Base-by-base conservation (phyloP, 169 alveolate species). In the Theileria parva region DNA sequence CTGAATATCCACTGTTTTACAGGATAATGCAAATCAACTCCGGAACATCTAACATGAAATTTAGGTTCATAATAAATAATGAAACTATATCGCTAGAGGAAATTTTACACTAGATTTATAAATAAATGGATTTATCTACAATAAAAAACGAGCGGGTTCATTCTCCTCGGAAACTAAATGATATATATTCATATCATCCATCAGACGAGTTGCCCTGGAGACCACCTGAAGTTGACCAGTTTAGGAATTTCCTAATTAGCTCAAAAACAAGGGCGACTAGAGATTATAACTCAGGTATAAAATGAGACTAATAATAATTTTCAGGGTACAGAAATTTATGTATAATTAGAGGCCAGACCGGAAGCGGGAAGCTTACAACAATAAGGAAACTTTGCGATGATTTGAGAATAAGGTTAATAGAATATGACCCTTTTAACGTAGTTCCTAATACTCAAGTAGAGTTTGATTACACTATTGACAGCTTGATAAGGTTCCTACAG, bases 171-270 rank as follows among this genome's bases (percentile, higher is more conserved):
- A 69, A 59, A 39, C 13, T 21, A 25, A 34, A 21, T 9, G 65
- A 69, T 4, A 25, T n/a, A 12, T 34, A 25, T 9, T 1, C 34
- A 30, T 21, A 17, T 30, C 32, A 19, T 27, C 44, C 4, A 67
- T 37, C 13, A 15, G 76, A 69, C n/a, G 86, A 83, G 57, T 65
- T 83, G 48, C 89, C 89, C 5, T 83, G 89, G 89, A 72, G 86
- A 57, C 67, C 48, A 23, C 25, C 48, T 27, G 89, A 83, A 23
- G 44, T 76, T 44, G 89, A 83, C 51, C 34, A 67, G 11, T 59
- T 83, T 23, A 59, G 48, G 19, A 64, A 66, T 39, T 83, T 83
- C 23, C 53, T 83, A 69, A 23, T 71, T 15, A 21, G 23, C 53
- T n/a, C 44, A 6, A 73, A 73, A 67, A 73, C 27, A 44, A 57